Percentiles rank a stretch among this genome's conserved stretches.
These are phyloP conservation scores for Globisporangium middletonii DNA, from an alignment of 352 stramenopile genomes.

Conservation along the genomic window DNA sequence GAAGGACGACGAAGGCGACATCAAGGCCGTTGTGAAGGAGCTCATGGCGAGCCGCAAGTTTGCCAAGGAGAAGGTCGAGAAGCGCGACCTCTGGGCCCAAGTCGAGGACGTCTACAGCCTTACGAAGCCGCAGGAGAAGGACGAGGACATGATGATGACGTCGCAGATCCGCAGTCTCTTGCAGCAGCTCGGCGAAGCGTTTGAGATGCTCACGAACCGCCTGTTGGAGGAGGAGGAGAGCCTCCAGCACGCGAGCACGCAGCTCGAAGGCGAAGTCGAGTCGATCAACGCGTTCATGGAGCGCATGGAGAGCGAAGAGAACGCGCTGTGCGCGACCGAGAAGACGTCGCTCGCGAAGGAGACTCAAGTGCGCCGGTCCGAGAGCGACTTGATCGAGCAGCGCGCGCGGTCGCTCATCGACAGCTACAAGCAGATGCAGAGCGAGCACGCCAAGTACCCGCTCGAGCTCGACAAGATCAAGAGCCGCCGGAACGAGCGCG, in stretches of 20 bases:
- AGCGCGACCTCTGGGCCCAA: constrained; percentile 81
- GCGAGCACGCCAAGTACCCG: constrained; percentile 80
- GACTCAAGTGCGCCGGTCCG: constrained; percentile 69
- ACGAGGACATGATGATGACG: constrained; percentile 91
- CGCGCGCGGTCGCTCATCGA: constrained; percentile 73
- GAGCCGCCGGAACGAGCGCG: constrained; percentile 67
- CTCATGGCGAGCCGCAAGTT: constrained; percentile 51
- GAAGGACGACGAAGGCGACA: constrained; percentile 80
- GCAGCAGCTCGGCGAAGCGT: constrained; percentile 80
- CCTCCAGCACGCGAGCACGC: constrained; percentile 73
- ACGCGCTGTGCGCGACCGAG: constrained; percentile 69
- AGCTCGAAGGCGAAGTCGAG: constrained; percentile 81
- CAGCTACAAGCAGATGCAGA: constrained; percentile 88
- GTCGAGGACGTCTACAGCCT: constrained; percentile 83
- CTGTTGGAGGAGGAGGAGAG: constrained; percentile 82
- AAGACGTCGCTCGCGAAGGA: constrained; percentile 85
- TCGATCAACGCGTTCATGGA: constrained; percentile 88
- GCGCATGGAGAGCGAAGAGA: constrained; percentile 87
- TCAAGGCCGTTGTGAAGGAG: constrained; percentile 65
- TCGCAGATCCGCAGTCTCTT: constrained; percentile 83
- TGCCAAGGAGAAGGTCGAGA: constrained; percentile 74
- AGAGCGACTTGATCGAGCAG: constrained; percentile 81
- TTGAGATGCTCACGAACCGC: constrained; percentile 86
- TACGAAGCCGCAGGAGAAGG: constrained; percentile 81
- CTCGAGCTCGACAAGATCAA: constrained; percentile 79